phyloP scores from a whole-genome alignment of 495 filamentous ascomycete genomes.

The Xylaria curta region DNA sequence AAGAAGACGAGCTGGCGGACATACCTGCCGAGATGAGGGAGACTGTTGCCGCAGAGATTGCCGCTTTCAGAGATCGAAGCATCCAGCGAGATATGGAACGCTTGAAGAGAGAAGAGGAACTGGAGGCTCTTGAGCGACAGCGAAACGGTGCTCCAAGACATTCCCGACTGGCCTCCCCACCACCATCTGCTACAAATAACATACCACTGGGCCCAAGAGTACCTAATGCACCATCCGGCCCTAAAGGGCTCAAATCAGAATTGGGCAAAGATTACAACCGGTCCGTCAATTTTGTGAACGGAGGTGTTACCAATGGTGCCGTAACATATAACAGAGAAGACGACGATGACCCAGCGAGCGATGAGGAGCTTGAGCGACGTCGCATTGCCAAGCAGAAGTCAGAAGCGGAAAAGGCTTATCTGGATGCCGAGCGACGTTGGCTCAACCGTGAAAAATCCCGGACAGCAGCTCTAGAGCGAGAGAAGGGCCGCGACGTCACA shows the following conservation, averaged over 20 bases:
- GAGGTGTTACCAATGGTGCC: slow-evolving; percentile 67
- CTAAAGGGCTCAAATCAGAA: slow-evolving; percentile 70
- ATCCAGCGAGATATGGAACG: slow-evolving; percentile 88
- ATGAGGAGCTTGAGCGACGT: slow-evolving; percentile 82
- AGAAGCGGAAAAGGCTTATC: slow-evolving; percentile 80
- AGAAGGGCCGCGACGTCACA: slow-evolving; percentile 76
- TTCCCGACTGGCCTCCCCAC: slow-evolving; percentile 72
- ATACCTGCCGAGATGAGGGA: slow-evolving; percentile 98
- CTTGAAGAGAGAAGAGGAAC: slow-evolving; percentile 84
- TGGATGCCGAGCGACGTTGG: slow-evolving; percentile 89
- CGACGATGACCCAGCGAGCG: slow-evolving; percentile 87
- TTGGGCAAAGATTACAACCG: slow-evolving; percentile 53
- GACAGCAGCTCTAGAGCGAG: slow-evolving; percentile 82
- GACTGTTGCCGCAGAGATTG: slow-evolving; percentile 92
- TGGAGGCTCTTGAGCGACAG: slow-evolving; percentile 83
- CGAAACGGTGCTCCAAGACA: slow-evolving; percentile 68
- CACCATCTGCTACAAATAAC: slow-evolving; percentile 76
- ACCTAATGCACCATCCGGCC: slow-evolving; percentile 81
- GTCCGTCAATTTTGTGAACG: slow-evolving; percentile 83
- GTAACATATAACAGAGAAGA: slow-evolving; percentile 70
- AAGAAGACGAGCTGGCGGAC: slow-evolving; percentile 93
- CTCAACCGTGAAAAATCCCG: slow-evolving; percentile 84
- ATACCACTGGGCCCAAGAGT: slow-evolving; percentile 87
- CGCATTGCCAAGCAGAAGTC: slow-evolving; percentile 71
- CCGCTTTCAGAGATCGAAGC: slow-evolving; percentile 90